Evolutionary conservation across 1,284 basidiomycete species (phyloP).

Genomic region (Ustilago shanxiensis): DNA sequence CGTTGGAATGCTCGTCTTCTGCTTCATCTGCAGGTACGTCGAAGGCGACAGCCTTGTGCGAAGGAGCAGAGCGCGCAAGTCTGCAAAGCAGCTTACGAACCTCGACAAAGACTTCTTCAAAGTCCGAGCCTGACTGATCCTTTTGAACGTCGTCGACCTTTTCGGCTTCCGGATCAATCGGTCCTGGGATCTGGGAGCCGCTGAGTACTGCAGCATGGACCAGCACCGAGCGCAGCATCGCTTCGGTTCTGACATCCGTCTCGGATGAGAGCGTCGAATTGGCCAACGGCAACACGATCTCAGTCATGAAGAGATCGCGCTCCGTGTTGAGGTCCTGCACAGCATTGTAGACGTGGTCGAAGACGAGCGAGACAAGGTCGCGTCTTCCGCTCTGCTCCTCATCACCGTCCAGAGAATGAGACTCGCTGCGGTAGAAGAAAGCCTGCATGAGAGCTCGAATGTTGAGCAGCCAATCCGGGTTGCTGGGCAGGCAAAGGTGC

Average conservation of each 20-base stretch:
- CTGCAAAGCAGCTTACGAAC: constrained; percentile 49
- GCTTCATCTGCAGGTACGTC: constrained; percentile 10
- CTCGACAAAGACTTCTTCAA: constrained; percentile 56
- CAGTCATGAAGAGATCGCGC: constrained; percentile 57
- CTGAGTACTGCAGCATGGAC: constrained; percentile 64
- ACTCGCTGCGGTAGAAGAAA: constrained; percentile 61
- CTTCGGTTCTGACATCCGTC: constrained; percentile 48
- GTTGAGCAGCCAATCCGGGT: constrained; percentile 64
- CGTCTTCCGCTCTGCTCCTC: constrained; percentile 39
- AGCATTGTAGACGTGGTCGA: constrained; percentile 63
- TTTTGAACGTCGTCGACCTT: constrained; percentile 14
- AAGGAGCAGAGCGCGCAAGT: constrained; percentile 29
- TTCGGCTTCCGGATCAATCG: constrained; percentile 44
- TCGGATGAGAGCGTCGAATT: constrained; percentile 56
- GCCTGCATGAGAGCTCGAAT: constrained; percentile 61
- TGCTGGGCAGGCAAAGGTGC: constrained; percentile 65
- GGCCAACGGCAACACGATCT: constrained; percentile 61
- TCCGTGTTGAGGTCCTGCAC: constrained; percentile 63
- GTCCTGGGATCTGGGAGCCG: constrained; percentile 46
- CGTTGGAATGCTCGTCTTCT: constrained; percentile 14
- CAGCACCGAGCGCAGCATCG: constrained; percentile 53
- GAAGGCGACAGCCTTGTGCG: constrained; percentile 26
- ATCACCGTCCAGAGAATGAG: constrained; percentile 11
- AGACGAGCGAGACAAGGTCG: constrained; percentile 58
- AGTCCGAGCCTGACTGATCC: constrained; percentile 19